Conservation (phyloP, 331 rosid genomes). For the Saraca asoca region DNA sequence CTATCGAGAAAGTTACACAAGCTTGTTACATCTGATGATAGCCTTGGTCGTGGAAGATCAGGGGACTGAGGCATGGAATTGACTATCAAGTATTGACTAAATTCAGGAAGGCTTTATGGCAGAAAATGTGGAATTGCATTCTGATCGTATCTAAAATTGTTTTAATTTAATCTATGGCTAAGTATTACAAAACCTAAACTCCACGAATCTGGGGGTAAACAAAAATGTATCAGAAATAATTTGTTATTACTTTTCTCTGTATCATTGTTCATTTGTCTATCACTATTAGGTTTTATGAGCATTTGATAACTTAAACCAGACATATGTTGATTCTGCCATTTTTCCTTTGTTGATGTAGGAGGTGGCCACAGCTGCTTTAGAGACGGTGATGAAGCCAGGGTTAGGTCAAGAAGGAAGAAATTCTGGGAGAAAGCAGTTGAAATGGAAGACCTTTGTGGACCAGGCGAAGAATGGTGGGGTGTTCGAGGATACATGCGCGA, state of each 20-base stretch:
- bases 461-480: conserved; percentile 96
- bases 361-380: conserved; percentile 98
- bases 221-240: neutral
- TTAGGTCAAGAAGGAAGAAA: conserved; percentile 71
- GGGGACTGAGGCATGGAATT: conserved; percentile 8
- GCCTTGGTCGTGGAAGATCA: conserved; percentile 10
- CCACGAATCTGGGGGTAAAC: neutral
- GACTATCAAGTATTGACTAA: neutral
- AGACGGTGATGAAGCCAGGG: conserved; percentile 95
- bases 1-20: neutral
- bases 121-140: neutral
- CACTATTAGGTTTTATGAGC: neutral
- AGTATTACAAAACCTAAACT: neutral
- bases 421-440: conserved; percentile 95
- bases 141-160: conserved; percentile 7
- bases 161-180: neutral
- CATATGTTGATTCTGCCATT: conserved; percentile 21
- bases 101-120: neutral
- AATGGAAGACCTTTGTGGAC: conserved; percentile 84
- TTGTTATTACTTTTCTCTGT: conserved; percentile 2
- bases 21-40: conserved; percentile 15
- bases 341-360: conserved; percentile 55
- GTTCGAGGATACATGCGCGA: conserved; percentile 89
- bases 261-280: neutral
- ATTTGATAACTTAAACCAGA: neutral